These are phyloP conservation scores for Leccinum truebloodii DNA, from an alignment of 768 basidiomycete species.

Conservation along the genomic window DNA sequence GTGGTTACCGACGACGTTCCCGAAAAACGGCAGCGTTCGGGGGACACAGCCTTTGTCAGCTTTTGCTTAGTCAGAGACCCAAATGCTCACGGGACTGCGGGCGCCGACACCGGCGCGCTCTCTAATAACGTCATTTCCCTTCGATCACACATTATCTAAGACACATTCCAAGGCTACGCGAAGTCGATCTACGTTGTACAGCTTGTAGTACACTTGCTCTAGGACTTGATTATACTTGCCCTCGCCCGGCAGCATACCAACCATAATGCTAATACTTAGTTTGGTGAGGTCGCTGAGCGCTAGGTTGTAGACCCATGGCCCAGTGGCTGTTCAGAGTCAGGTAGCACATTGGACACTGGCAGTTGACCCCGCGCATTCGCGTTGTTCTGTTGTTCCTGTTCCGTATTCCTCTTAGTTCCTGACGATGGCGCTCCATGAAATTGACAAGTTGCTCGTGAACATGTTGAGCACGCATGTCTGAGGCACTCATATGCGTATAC, in stretches of 20 bases:
- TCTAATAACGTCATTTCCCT: too few species aligned
- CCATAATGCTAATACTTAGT: background rate
- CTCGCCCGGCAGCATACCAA: conserved; percentile 19
- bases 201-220: conserved; percentile 47
- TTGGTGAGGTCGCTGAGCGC: conserved; percentile 20
- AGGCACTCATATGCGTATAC: conserved; percentile 45
- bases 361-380: conserved; percentile 20
- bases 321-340: conserved; percentile 16
- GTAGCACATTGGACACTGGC: conserved; percentile 13
- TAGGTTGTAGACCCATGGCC: conserved; percentile 11
- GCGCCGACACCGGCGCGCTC: too few species aligned
- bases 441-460: conserved; percentile 52
- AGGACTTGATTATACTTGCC: conserved; percentile 45
- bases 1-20: background rate
- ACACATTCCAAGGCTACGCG: too few species aligned
- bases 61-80: conserved; percentile 20
- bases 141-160: too few species aligned
- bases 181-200: too few species aligned
- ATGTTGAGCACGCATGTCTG: conserved; percentile 53
- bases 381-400: conserved; percentile 25
- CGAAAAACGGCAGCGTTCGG: background rate
- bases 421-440: conserved; percentile 57
- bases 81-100: background rate
- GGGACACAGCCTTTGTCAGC: conserved; percentile 11
- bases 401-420: conserved; percentile 26